A percentile compares a stretch with the other conserved stretches of the same genome.
phyloP scores from a whole-genome alignment of 2,329 filamentous ascomycete genomes.

The Emydomyces testavorans region DNA sequence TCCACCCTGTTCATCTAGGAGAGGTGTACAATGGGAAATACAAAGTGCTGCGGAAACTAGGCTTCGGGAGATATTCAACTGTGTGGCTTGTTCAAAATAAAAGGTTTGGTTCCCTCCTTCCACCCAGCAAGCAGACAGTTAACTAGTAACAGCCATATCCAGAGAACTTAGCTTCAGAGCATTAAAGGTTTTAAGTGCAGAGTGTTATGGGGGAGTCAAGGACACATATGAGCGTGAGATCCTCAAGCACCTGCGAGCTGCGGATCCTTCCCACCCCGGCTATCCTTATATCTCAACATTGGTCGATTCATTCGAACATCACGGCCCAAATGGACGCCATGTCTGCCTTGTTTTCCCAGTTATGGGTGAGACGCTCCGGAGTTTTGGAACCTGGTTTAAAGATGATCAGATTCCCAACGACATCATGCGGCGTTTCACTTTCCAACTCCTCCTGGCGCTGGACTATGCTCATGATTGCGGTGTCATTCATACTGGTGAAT shows the following conservation, averaged over 20 bases:
- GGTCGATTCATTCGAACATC: constrained; percentile 16
- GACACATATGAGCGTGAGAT: constrained; percentile 13
- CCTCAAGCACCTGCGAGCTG: constrained; percentile 5
- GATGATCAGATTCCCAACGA: constrained; percentile 6
- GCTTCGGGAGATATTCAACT: constrained; percentile 10
- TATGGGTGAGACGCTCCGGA: constrained; percentile 17
- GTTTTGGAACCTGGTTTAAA: constrained; percentile 14
- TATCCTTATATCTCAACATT: constrained; percentile 9
- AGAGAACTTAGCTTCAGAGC: constrained; percentile 8
- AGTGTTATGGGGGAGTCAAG: constrained; percentile 7
- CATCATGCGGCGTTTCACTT: constrained; percentile 11
- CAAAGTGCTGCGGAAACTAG: constrained; percentile 10
- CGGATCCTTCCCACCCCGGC: constrained; percentile 7
- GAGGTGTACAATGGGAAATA: constrained; percentile 12
- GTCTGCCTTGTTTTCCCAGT: constrained; percentile 19
- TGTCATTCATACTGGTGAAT: constrained; percentile 11
- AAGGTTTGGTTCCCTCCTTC: neutral
- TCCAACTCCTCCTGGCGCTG: constrained; percentile 11
- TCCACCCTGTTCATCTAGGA: constrained; percentile 11
- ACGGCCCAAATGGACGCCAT: constrained; percentile 21
- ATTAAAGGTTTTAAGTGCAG: constrained; percentile 12
- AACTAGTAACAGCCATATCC: constrained; percentile 3
- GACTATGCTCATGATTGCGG: constrained; percentile 7
- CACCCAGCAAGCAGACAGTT: neutral
- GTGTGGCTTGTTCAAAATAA: constrained; percentile 12